These are phyloP conservation scores for Globisporangium barbulae DNA, from an alignment of 352 stramenopile species.

Conservation along the genomic window DNA sequence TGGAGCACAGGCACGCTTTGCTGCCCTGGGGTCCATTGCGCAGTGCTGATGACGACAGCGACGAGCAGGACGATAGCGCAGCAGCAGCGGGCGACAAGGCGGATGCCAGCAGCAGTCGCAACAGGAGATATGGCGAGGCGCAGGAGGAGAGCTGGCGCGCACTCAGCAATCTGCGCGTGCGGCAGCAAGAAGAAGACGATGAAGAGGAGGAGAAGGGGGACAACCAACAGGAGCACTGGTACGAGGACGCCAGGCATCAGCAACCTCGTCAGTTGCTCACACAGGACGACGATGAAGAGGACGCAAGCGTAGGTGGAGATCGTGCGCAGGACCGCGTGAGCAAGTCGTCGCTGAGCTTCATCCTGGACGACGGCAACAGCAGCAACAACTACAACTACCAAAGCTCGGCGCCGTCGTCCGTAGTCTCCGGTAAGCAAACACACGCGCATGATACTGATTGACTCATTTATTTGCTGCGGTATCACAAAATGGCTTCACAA, in stretches of 20 bases:
- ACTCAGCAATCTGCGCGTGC: constrained; percentile 37
- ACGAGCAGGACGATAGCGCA: not conserved
- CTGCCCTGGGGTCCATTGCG: not conserved
- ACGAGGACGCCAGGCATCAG: not conserved
- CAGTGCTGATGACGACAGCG: not conserved
- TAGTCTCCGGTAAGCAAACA: constrained; percentile 19
- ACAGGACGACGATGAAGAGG: constrained; percentile 15
- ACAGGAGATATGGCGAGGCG: not conserved
- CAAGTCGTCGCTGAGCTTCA: constrained; percentile 77
- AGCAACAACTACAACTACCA: constrained; percentile 16
- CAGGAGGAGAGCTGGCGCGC: constrained; percentile 39
- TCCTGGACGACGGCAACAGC: constrained; percentile 48
- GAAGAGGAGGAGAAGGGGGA: constrained; percentile 14
- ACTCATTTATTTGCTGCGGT: not conserved
- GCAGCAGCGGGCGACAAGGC: not conserved
- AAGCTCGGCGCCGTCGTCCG: constrained; percentile 19
- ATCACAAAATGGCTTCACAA: constrained; percentile 3
- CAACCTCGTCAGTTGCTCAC: not conserved
- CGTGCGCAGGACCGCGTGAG: constrained; percentile 21
- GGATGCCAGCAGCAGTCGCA: not conserved
- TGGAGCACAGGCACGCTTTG: not conserved
- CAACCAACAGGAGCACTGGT: constrained; percentile 6
- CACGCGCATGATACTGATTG: not conserved
- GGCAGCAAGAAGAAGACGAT: constrained; percentile 11
- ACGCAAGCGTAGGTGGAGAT: constrained; percentile 13